A percentile compares a stretch with the other conserved stretches of the same genome.
phyloP scores from a whole-genome alignment of 139 green algal genomes.

The Zygnema cylindricum region DNA sequence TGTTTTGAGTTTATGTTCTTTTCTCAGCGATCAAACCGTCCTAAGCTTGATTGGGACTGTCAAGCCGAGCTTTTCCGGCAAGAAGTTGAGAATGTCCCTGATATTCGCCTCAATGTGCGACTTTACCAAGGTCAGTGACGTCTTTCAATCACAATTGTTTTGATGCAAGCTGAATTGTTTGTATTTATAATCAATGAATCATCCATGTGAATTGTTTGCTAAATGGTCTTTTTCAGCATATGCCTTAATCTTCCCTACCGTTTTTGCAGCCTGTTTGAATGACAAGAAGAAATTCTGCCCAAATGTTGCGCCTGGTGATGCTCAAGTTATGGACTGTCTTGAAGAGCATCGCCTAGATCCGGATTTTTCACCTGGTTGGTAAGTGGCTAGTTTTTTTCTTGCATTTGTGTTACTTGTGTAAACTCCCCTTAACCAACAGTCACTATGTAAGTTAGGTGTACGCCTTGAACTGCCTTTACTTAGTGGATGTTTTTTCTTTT shows the following conservation, averaged over 20 bases:
- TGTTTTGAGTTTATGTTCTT: background rate
- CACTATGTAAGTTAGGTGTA: background rate
- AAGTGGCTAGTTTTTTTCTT: too few relatives aligned
- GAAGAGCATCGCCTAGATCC: constrained; percentile 57
- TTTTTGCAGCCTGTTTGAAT: constrained; percentile 68
- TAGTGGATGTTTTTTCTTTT: too few relatives aligned
- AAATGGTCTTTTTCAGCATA: background rate
- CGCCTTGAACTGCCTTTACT: background rate
- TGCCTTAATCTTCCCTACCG: too few relatives aligned
- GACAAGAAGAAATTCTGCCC: constrained; percentile 81
- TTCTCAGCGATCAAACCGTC: constrained; percentile 66
- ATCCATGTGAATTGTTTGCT: too few relatives aligned
- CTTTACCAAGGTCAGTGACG: too few relatives aligned
- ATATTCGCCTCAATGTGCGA: constrained; percentile 75
- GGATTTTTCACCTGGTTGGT: constrained; percentile 49
- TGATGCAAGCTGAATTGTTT: too few relatives aligned
- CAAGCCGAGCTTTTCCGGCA: constrained; percentile 79
- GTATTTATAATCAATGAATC: too few relatives aligned
- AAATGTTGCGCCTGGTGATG: constrained; percentile 62
- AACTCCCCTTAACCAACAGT: background rate
- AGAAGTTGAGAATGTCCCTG: constrained; percentile 81
- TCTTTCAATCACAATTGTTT: too few relatives aligned
- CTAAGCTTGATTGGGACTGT: constrained; percentile 72
- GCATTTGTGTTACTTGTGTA: background rate
- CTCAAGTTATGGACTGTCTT: constrained; percentile 72